A percentile compares a stretch with the other conserved stretches of the same genome.
These are phyloP conservation scores for Verticillium longisporum DNA, from an alignment of 2,329 filamentous ascomycete species.

Conservation along the genomic window DNA sequence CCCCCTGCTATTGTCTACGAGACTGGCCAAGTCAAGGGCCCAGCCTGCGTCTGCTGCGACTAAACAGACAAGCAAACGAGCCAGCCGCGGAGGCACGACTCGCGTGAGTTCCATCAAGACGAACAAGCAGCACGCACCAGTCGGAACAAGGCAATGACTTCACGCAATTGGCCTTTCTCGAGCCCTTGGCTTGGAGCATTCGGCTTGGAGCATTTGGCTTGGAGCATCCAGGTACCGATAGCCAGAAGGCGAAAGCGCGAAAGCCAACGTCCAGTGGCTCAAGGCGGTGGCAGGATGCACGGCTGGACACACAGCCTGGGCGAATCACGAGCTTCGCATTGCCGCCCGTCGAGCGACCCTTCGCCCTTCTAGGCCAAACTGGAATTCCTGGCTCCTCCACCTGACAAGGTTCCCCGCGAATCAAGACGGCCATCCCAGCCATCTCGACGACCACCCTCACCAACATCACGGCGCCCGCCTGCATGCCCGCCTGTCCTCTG, in stretches of 20 bases:
- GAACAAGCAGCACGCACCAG: neutral
- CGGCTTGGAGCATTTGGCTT: neutral
- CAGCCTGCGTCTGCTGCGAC: neutral
- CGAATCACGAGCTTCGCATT: conserved; percentile 17
- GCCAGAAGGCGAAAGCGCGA: neutral
- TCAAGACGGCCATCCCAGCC: conserved; percentile 3
- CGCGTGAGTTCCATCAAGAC: neutral
- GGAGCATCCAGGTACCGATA: conserved; percentile 2
- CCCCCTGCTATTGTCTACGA: neutral
- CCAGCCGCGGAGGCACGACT: neutral
- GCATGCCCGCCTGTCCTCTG: neutral
- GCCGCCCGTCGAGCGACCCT: conserved; percentile 16
- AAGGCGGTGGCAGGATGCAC: conserved; percentile 8
- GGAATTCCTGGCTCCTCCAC: neutral
- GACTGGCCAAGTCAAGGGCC: neutral
- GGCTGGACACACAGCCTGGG: conserved; percentile 5
- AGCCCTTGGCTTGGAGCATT: neutral
- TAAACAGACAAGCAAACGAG: neutral
- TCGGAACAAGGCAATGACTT: neutral
- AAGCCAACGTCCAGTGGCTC: conserved; percentile 4
- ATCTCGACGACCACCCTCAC: neutral
- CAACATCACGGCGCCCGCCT: neutral
- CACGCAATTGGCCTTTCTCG: neutral
- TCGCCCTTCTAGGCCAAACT: conserved; percentile 1
- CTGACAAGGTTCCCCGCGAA: conserved; percentile 4